Evolutionary conservation across 108 stramenopile genomes (phyloP).

Genomic region (Stephanodiscus minutulus): DNA sequence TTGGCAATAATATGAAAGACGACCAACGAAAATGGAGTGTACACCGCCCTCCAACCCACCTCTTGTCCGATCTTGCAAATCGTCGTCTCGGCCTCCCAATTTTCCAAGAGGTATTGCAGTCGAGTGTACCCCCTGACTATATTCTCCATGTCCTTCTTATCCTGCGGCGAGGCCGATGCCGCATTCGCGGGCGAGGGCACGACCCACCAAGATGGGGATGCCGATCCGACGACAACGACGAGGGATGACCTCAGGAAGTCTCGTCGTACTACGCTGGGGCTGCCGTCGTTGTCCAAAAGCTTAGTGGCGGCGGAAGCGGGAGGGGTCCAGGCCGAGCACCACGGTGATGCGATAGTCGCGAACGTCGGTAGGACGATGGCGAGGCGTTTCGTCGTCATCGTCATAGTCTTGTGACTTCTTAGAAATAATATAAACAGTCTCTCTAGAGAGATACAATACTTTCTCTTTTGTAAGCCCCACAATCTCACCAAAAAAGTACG

Average conservation of each 20-base stretch:
- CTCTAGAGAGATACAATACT: too few relatives aligned
- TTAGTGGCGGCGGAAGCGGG: not conserved
- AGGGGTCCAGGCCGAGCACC: not conserved
- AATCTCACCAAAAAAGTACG: too few relatives aligned
- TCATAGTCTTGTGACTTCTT: too few relatives aligned
- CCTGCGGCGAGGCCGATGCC: not conserved
- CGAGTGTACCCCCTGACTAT: conserved; percentile 72
- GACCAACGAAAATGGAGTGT: not conserved
- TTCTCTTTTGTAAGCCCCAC: too few relatives aligned
- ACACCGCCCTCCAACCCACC: conserved; percentile 11
- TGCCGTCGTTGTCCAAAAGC: too few relatives aligned
- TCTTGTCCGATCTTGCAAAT: conserved; percentile 63
- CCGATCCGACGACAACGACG: not conserved
- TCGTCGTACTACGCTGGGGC: not conserved
- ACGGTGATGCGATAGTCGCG: not conserved
- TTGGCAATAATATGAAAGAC: too few relatives aligned
- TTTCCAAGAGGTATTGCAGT: conserved; percentile 74
- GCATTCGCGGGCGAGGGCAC: conserved; percentile 11
- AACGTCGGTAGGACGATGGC: not conserved
- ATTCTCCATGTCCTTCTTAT: conserved; percentile 63
- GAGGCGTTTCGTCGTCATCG: not conserved
- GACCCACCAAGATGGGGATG: too few relatives aligned
- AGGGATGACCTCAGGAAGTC: not conserved
- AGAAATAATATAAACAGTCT: too few relatives aligned
- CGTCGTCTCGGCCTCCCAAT: conserved; percentile 86